Evolutionary conservation across 768 basidiomycete species (phyloP), one percentile per base, ranked within the genome.

Genomic region (Rubroboletus satanas): DNA sequence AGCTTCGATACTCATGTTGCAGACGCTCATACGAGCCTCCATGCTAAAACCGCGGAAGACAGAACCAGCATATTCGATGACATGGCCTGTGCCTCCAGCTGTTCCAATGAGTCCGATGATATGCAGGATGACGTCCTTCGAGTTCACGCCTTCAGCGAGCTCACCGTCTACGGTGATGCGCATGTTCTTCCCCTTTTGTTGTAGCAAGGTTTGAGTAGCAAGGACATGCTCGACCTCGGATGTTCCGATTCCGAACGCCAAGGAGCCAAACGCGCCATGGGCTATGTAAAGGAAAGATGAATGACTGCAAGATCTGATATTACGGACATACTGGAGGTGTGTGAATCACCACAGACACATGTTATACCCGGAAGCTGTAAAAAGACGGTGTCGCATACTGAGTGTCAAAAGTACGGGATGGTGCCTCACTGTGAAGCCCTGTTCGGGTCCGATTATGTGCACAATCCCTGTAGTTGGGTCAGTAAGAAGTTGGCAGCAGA

Each of bases 1-100:
- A 52, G 86, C 93, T 71, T 95, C 93, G 66, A 95, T 94, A 55
- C 91, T 93, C 93, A 95, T 94, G 74, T 95, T 95, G 75, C 92
- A 93, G 58, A 85, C 85, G 64, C 86, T 89, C 88, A 89, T 92
- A 47, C 92, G 84, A 37, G 88, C 90, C 70, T 95, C 93, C 89
- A 94, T 92, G 65, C 85, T 87, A 66, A 93, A 84, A 18, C 77
- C 79, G 54, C 89, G 85, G 73, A 93, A 89, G 51, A 91, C 87
- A 8, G 87, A 88, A n/a, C 93, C 93, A 53, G 90, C 84, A 66
- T 89, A 95, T 72, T 95, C 93, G 67, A 95, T 93, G 55, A 93
- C 91, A 61, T 79, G 82, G n/a, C 91, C 93, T 26, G 87, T 95
- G 49, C 91, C 93, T 63, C 93, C 93, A 46, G 93, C 93, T n/a